These are phyloP conservation scores for Suillus subalutaceus DNA, from an alignment of 768 basidiomycete genomes.

Conservation along the genomic window DNA sequence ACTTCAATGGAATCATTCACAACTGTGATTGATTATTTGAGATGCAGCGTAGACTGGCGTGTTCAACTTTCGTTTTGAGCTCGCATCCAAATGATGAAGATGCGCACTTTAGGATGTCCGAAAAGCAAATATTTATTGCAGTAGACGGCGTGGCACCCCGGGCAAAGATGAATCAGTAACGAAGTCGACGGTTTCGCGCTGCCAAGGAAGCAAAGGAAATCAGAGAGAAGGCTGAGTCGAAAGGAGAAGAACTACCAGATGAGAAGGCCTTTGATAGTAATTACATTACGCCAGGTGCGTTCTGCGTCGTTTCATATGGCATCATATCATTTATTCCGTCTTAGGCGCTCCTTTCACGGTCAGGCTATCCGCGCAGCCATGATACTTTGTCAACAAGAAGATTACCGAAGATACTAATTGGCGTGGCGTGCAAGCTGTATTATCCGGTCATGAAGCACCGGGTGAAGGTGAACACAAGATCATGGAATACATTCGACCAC, in stretches of 20 bases:
- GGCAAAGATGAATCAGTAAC: conserved; percentile 99
- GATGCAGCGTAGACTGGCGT: not conserved
- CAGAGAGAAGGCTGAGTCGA: conserved; percentile 81
- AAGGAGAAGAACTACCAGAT: conserved; percentile 89
- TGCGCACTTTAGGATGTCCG: conserved; percentile 92
- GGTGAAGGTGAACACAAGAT: conserved; percentile 99
- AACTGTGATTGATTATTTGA: conserved; percentile 49
- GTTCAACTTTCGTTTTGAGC: conserved; percentile 40
- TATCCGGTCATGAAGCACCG: conserved; percentile 97
- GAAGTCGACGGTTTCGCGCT: conserved; percentile 89
- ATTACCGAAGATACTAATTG: conserved; percentile 96
- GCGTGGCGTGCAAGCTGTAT: conserved; percentile 87
- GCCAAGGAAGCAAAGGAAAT: conserved; percentile 91
- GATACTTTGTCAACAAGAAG: conserved; percentile 98
- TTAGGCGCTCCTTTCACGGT: conserved; percentile 95
- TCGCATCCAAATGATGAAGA: conserved; percentile 98
- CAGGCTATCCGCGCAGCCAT: conserved; percentile 85
- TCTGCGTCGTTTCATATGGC: not conserved
- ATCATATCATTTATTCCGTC: conserved; percentile 4
- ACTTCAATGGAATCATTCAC: conserved; percentile 94
- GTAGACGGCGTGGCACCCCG: conserved; percentile 97
- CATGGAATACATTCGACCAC: conserved; percentile 97
- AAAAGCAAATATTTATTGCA: conserved; percentile 99
- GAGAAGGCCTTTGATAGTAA: conserved; percentile 98
- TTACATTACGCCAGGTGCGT: conserved; percentile 94